A percentile compares a stretch with the other conserved stretches of the same genome.
phyloP scores from a whole-genome alignment of 148 eudicot species.

The Rheum nobile region DNA sequence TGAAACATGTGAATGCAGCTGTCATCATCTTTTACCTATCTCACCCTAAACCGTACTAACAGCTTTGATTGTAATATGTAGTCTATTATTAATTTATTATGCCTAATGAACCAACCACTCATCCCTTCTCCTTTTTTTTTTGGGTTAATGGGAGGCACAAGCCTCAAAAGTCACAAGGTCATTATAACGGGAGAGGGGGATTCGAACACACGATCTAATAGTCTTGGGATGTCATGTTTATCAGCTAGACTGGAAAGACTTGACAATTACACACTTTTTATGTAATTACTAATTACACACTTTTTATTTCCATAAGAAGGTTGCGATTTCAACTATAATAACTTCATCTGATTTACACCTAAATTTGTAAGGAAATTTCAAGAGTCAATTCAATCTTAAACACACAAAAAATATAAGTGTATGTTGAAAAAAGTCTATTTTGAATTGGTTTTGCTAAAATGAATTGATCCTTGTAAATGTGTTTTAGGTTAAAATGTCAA shows the following conservation, averaged over 20 bases:
- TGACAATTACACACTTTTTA: too few species aligned
- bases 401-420: too few species aligned
- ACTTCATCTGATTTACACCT: background rate
- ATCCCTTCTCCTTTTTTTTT: background rate
- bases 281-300: background rate
- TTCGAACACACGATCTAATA: too few species aligned
- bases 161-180: too few species aligned
- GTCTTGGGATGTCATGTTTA: too few species aligned
- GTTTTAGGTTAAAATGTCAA: too few species aligned
- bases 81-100: background rate
- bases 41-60: slow-evolving; percentile 4
- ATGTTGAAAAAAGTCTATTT: too few species aligned
- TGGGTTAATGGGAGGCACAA: too few species aligned
- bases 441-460: too few species aligned
- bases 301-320: background rate
- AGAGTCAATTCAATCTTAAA: background rate
- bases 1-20: background rate
- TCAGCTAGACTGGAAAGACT: too few species aligned
- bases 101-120: slow-evolving; percentile 1
- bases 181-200: too few species aligned
- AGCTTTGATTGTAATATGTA: background rate
- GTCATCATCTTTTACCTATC: background rate
- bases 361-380: background rate
- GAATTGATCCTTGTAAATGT: too few species aligned
- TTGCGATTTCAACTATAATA: background rate